Evolutionary conservation across 1,139 yeast species (phyloP).

Genomic region (Magnusiomyces paraingens): DNA sequence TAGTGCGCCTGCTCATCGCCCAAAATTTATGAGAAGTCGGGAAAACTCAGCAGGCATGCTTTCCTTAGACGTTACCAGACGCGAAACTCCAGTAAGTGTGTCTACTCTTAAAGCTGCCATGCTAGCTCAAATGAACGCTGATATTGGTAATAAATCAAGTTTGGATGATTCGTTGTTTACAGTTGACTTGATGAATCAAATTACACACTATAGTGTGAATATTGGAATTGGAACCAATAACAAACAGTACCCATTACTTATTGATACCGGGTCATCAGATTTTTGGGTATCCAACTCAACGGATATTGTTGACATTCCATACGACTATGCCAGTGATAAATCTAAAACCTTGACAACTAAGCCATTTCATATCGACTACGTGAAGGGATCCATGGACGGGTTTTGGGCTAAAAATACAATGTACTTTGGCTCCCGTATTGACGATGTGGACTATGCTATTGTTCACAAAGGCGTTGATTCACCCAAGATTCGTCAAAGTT

Average conservation of each 20-base stretch:
- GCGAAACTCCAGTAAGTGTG: neutral
- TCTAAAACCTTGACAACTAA: conserved; percentile 1
- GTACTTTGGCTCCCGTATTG: conserved; percentile 5
- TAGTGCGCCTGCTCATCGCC: neutral
- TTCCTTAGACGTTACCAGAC: conserved; percentile 2
- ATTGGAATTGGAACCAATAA: conserved; percentile 37
- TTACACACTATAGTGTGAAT: conserved; percentile 22
- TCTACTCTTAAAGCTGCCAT: neutral
- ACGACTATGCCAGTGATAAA: neutral
- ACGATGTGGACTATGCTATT: conserved; percentile 10
- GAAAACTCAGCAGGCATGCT: neutral
- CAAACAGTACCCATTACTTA: conserved; percentile 30
- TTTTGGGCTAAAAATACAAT: conserved; percentile 12
- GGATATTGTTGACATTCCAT: conserved; percentile 10
- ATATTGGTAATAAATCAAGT: neutral
- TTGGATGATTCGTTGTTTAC: neutral
- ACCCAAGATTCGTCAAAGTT: conserved; percentile 8
- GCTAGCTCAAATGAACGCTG: neutral
- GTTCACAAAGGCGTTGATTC: conserved; percentile 9
- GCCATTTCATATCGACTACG: conserved; percentile 11
- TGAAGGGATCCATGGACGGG: conserved; percentile 13
- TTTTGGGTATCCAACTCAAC: conserved; percentile 35
- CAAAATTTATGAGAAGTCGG: neutral
- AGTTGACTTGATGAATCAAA: conserved; percentile 10
- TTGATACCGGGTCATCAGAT: conserved; percentile 41